Base-by-base conservation (phyloP, 495 filamentous ascomycete genomes). In the Podospora conica region DNA sequence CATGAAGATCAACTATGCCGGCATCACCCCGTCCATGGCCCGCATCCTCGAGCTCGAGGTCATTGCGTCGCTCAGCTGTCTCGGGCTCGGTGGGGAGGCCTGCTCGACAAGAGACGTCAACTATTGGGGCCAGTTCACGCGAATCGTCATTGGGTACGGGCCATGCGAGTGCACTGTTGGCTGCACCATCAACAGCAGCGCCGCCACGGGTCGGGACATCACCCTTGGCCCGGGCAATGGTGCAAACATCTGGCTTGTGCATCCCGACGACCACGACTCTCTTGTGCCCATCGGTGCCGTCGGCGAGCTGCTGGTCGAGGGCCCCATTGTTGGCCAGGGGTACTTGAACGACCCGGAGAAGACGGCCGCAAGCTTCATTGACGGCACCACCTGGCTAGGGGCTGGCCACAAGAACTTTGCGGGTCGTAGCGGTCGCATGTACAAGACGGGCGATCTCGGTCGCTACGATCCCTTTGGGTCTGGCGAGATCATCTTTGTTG, bases 271-370 rank as follows among this genome's bases (percentile, higher is more conserved):
- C 53, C 66, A 73, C 28, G 33, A 78, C 18, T 63, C 27, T 3
- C 64, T 82, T 6, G 66, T 78, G 25, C 79, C 81, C 1, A 71
- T 79, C 24, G 83, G 82, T 9, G 70, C 72, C 1, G 72, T 80
- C 15, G 83, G 82, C 5, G 84, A 85, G 68, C 66, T 85, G 22
- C 70, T 77, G 9, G 70, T 85, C 11, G 75, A 74, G 28, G 84
- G 84, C 0, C 79, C 80, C 9, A 69, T 77, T 25, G 65, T 85
- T 9, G 81, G 83, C 1, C 71, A 84, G 24, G 83, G 81, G 65
- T 88, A 87, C 53, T 71, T 87, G 10, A 79, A 82, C 31, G 81
- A 85, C 29, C 77, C 76, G 0, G 78, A 79, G 24, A 83, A 85
- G 69, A 87, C 84, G 9, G 76, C 74, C 0, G 79, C 78, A 3